Base-by-base conservation (phyloP, 345 rosid genomes). In the Nasturtium officinale region DNA sequence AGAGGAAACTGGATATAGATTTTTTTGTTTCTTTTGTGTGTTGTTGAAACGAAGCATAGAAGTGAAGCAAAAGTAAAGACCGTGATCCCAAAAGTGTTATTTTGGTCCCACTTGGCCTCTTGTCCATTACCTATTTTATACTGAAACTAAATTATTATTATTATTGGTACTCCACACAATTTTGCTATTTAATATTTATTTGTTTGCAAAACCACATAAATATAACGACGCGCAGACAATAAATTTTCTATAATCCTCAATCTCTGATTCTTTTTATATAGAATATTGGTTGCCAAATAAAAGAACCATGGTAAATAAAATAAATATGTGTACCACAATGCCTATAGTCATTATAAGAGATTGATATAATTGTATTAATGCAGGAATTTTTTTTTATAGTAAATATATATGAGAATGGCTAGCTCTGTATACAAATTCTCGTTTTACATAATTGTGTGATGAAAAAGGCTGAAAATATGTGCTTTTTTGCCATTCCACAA, bases 31-130 rank as follows among this genome's bases (percentile, higher is more conserved):
- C 48, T 48, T 50, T 66, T 73, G 65, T 52, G 75, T 67, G 77
- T 72, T 69, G 84, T 64, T 78, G 81, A 70, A 77, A 80, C 82
- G 68, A 85, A 82, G 88, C 75, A 81, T 71, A 82, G 90, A 86
- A 90, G 96, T 92, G 88, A 92, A 92, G 96, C 96, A 84, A 86
- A 90, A 86, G 96, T 81, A 76, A 86, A 81, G 43, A 50, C 86
- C 88, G 89, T 82, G 78, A 88, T 83, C 80, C 90, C 42, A 71
- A 77, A 77, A 78, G 82, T 86, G 85, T 86, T 86, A 81, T 26
- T 85, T 48, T 67, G 83, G 75, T 85, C 90, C 87, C 81, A 83
- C 89, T 60, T 60, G n/a, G 72, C 80, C 67, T 71, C 76, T 65
- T 77, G 72, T 77, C 80, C 67, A 65, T 50, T 50, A 29, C 67